A percentile compares a stretch with the other conserved stretches of the same genome.
Conservation (phyloP, 2,329 filamentous ascomycete species). For the Claviceps humidiphila region DNA sequence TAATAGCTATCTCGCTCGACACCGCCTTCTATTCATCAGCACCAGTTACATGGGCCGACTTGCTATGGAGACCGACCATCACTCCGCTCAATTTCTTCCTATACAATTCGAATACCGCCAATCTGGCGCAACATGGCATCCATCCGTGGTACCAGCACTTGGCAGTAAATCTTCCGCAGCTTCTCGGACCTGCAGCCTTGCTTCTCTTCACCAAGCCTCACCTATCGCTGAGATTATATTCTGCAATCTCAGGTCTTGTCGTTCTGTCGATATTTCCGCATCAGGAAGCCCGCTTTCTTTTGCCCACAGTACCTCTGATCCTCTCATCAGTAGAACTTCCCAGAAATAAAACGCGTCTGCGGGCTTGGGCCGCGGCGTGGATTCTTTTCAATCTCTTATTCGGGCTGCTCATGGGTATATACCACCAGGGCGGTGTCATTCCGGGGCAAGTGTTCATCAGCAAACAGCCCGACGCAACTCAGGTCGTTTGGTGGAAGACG, state of each 20-base stretch:
- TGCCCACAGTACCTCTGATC: constrained; percentile 64
- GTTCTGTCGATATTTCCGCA: constrained; percentile 65
- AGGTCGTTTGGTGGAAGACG: constrained; percentile 75
- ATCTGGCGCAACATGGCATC: constrained; percentile 62
- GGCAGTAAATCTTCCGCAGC: constrained; percentile 53
- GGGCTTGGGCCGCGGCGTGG: constrained; percentile 50
- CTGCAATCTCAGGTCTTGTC: constrained; percentile 58
- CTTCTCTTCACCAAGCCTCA: constrained; percentile 46
- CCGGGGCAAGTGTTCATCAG: constrained; percentile 65
- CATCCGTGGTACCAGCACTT: constrained; percentile 71
- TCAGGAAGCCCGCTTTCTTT: constrained; percentile 66
- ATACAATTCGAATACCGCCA: constrained; percentile 59
- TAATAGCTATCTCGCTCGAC: constrained; percentile 67
- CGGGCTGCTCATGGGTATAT: constrained; percentile 64
- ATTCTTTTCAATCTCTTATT: constrained; percentile 55
- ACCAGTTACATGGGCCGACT: constrained; percentile 49
- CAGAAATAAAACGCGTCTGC: constrained; percentile 32
- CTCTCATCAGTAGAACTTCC: constrained; percentile 61
- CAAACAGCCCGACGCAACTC: constrained; percentile 52
- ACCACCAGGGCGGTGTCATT: constrained; percentile 69
- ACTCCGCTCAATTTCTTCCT: constrained; percentile 66
- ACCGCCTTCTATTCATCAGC: constrained; percentile 66
- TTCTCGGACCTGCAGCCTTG: constrained; percentile 56
- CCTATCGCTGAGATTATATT: constrained; percentile 50
- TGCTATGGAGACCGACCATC: constrained; percentile 53